Conservation (phyloP, 2,329 filamentous ascomycete genomes). For the Orbilia brochopaga region DNA sequence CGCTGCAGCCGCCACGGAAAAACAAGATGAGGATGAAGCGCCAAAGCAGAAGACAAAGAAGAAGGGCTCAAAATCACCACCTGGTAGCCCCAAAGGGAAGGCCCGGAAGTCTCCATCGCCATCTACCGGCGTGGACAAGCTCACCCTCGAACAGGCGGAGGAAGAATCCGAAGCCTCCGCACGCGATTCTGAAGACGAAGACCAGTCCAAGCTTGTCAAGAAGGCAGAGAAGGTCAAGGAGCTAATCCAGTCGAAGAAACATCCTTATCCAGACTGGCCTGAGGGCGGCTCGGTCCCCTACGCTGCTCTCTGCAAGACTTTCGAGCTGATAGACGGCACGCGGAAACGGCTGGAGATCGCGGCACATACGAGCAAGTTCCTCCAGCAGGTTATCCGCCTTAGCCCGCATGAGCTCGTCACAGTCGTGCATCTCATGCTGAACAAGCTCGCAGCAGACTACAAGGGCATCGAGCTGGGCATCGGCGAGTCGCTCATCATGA, state of each 20-base stretch:
- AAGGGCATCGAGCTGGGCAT: conserved; percentile 97
- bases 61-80: conserved; percentile 56
- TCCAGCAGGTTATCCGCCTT: conserved; percentile 90
- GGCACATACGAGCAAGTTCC: conserved; percentile 85
- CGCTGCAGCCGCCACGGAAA: not conserved
- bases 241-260: conserved; percentile 79
- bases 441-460: conserved; percentile 96
- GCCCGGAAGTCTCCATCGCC: conserved; percentile 54
- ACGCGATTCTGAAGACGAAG: conserved; percentile 64
- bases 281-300: conserved; percentile 88
- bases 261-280: conserved; percentile 96
- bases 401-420: conserved; percentile 86
- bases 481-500: conserved; percentile 97
- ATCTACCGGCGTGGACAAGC: conserved; percentile 54
- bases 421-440: conserved; percentile 93
- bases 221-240: conserved; percentile 78
- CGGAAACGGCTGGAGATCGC: conserved; percentile 87
- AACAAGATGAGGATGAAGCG: conserved; percentile 1
- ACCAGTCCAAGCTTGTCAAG: conserved; percentile 66
- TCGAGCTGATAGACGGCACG: conserved; percentile 92
- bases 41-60: conserved; percentile 47
- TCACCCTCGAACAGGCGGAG: conserved; percentile 60
- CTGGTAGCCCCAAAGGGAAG: conserved; percentile 54
- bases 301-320: conserved; percentile 89
- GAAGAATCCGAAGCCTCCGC: conserved; percentile 57